Base-by-base conservation (phyloP, 2,329 filamentous ascomycete species). In the Colletotrichum navitas region DNA sequence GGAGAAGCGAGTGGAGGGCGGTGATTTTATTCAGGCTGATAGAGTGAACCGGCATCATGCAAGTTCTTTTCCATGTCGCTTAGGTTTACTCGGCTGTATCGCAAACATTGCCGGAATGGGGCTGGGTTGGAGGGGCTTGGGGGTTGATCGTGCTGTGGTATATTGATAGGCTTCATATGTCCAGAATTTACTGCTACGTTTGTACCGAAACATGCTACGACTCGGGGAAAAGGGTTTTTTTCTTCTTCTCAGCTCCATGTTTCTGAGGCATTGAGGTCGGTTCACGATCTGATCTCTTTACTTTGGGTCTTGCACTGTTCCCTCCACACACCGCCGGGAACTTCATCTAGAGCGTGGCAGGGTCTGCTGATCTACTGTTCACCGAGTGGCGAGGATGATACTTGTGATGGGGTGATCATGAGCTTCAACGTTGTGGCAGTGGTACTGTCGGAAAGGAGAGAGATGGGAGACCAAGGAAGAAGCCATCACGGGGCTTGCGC, bases 401-500 rank as follows among this genome's bases (percentile, higher is more conserved):
- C 34, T n/a, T 34, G 16, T 12, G 63, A 36, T 54, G 54, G 34
- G 60, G 24, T 7, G 24, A 34, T 56, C 21, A 32, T 34, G 45
- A 47, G 64, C n/a, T n/a, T 45, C 12, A 18, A 10, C 18, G 26
- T 49, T 39, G 51, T 62, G 36, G 14, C 24, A 54, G 29, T 8
- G 36, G 24, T 14, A 21, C 14, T 12, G 16, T 8, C 12, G 41
- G 32, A 26, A 39, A 26, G 12, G 47, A 39, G 8, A 49, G 21
- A 16, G 16, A 47, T n/a, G 21, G 1, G 21, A 43, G 32, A 45
- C 29, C 45, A 2, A 45, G 24, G 26, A 56, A 26, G 18, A 16
- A 12, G 16, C 41, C 39, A 71, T 68, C 58, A 68, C 64, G 45
- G 43, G 59, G 65, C 45, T 47, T 21, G 45, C 14, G 18, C 36